Evolutionary conservation across 1,284 basidiomycete genomes (phyloP).

Genomic region (Pulveroboletus sp.): DNA sequence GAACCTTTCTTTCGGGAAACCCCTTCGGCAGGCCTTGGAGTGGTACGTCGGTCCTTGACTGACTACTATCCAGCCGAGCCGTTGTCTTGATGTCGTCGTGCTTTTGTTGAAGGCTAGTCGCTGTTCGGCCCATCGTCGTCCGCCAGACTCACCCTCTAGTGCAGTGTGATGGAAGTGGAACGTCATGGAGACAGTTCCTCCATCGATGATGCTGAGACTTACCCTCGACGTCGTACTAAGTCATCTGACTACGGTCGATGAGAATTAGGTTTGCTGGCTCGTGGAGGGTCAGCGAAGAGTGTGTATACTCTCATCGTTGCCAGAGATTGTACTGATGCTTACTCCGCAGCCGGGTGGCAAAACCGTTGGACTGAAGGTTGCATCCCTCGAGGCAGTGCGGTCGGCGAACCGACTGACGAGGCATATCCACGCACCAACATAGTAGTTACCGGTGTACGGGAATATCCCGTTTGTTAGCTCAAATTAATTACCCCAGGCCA

Average conservation of each 20-base stretch:
- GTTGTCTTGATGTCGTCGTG: slow-evolving; percentile 23
- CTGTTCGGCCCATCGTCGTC: not conserved
- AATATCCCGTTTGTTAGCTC: slow-evolving; percentile 30
- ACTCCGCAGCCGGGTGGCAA: slow-evolving; percentile 14
- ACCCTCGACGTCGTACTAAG: slow-evolving; percentile 8
- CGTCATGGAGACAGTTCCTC: slow-evolving; percentile 19
- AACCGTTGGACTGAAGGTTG: slow-evolving; percentile 13
- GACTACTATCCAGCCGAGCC: too few relatives aligned
- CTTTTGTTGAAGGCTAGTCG: slow-evolving; percentile 11
- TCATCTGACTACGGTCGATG: slow-evolving; percentile 25
- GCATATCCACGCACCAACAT: slow-evolving; percentile 12
- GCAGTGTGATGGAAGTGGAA: slow-evolving; percentile 13
- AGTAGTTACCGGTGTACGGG: slow-evolving; percentile 29
- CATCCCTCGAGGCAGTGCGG: not conserved
- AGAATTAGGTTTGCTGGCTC: slow-evolving; percentile 25
- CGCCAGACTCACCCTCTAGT: not conserved
- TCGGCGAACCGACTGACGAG: slow-evolving; percentile 2
- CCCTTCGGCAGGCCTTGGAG: slow-evolving; percentile 34
- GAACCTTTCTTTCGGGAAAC: slow-evolving; percentile 29
- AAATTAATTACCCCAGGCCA: slow-evolving; percentile 43
- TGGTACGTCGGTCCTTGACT: slow-evolving; percentile 14
- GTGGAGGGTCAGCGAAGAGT: slow-evolving; percentile 30
- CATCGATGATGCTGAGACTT: slow-evolving; percentile 17
- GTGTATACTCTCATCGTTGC: not conserved
- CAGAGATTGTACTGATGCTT: slow-evolving; percentile 5